Conservation (phyloP, 2,329 filamentous ascomycete species). For the Bipolaris oryzae region DNA sequence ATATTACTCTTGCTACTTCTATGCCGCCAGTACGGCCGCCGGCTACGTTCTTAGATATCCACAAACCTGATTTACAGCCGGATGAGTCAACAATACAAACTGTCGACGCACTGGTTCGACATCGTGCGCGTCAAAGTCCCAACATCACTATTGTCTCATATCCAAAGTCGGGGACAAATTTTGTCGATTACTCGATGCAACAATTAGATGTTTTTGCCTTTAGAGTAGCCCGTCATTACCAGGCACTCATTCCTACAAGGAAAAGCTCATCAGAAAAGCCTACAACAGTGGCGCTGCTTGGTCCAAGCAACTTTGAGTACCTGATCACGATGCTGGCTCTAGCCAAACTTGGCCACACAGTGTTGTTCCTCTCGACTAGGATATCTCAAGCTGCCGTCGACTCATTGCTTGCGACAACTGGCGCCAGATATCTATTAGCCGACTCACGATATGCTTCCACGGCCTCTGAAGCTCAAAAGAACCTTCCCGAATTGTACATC, state of each 20-base stretch:
- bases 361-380: constrained; percentile 62
- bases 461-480: constrained; percentile 18
- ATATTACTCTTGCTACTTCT: constrained; percentile 21
- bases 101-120: constrained; percentile 50
- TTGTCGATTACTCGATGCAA: constrained; percentile 55
- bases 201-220: constrained; percentile 54
- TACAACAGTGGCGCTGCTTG: constrained; percentile 57
- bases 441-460: constrained; percentile 46
- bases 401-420: constrained; percentile 46
- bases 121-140: constrained; percentile 45
- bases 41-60: neutral
- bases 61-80: neutral
- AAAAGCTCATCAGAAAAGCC: constrained; percentile 20
- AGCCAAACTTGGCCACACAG: constrained; percentile 61
- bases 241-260: constrained; percentile 28
- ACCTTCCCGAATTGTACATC: constrained; percentile 13
- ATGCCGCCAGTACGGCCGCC: constrained; percentile 6
- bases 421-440: constrained; percentile 28
- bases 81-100: constrained; percentile 31
- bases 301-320: constrained; percentile 62
- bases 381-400: constrained; percentile 59
- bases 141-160: constrained; percentile 53
- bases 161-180: constrained; percentile 52
- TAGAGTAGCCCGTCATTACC: constrained; percentile 29
- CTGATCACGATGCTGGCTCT: constrained; percentile 62